Evolutionary conservation across 202 grass and related monocot species (phyloP).

Genomic region (Zoysia matrella): DNA sequence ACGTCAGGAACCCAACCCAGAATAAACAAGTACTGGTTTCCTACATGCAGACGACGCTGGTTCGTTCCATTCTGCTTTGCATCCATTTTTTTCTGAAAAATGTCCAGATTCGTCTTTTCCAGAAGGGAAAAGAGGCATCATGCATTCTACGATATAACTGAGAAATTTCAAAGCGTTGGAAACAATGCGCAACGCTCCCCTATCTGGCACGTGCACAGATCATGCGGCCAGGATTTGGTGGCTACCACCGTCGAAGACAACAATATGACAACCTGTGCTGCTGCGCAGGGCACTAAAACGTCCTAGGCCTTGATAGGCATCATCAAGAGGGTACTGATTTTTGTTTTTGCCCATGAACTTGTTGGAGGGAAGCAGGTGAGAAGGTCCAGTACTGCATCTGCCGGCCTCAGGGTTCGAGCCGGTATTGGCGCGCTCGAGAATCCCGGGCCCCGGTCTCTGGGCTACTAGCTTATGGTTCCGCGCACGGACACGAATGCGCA

Average conservation of each 20-base stretch:
- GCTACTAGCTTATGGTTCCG: not conserved
- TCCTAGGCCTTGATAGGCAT: not conserved
- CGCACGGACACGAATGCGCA: slow-evolving; percentile 8
- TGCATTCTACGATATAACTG: not conserved
- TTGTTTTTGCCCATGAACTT: too few species aligned
- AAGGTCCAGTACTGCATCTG: not conserved
- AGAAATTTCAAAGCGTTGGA: not conserved
- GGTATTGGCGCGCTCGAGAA: not conserved
- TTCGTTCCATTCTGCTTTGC: not conserved
- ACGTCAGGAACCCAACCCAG: not conserved
- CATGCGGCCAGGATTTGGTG: not conserved
- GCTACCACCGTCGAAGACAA: not conserved
- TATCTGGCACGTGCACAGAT: not conserved
- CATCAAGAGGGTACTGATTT: too few species aligned
- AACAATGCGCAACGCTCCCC: not conserved
- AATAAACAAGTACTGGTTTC: not conserved
- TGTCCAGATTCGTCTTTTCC: not conserved
- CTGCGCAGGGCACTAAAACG: not conserved
- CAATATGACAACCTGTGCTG: not conserved
- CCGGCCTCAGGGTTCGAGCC: not conserved
- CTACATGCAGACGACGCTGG: not conserved
- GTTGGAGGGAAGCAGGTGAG: slow-evolving; percentile 2
- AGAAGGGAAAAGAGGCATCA: not conserved
- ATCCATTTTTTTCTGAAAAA: too few species aligned
- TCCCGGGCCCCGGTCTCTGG: not conserved